Percentiles rank a stretch among this genome's conserved stretches.
Conservation (phyloP, 2,329 filamentous ascomycete species). For the Fusarium camptoceras region DNA sequence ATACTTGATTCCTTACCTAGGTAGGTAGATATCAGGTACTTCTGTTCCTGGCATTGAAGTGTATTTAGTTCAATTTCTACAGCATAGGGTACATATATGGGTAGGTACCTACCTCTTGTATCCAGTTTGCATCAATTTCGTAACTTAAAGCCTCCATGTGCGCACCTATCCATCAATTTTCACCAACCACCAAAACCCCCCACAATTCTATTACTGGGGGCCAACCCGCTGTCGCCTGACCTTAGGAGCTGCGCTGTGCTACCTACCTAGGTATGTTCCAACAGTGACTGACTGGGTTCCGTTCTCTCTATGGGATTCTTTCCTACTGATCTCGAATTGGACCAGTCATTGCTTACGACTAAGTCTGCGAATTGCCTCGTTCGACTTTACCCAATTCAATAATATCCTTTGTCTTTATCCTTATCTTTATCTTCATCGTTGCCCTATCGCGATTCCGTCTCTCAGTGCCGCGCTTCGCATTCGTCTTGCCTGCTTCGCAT, state of each 20-base stretch:
- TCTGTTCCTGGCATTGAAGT: slow-evolving; percentile 6
- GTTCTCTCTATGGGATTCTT: background rate
- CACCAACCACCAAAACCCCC: slow-evolving; percentile 7
- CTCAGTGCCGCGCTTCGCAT: slow-evolving; percentile 34
- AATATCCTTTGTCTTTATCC: background rate
- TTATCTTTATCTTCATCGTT: background rate
- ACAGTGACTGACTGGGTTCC: background rate
- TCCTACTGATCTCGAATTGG: slow-evolving; percentile 29
- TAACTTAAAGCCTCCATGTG: background rate
- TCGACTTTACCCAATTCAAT: background rate
- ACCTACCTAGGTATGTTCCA: background rate
- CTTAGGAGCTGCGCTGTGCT: slow-evolving; percentile 1
- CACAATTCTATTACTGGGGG: background rate
- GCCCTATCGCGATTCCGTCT: slow-evolving; percentile 23
- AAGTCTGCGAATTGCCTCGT: slow-evolving; percentile 46
- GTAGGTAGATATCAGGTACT: slow-evolving; percentile 16
- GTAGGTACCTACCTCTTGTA: background rate
- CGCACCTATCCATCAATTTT: background rate
- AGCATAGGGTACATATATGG: background rate
- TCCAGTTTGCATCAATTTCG: background rate
- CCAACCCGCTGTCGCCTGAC: slow-evolving; percentile 44
- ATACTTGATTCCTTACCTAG: slow-evolving; percentile 1
- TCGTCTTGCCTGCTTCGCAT: slow-evolving; percentile 48
- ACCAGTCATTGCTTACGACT: slow-evolving; percentile 41
- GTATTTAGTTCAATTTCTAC: slow-evolving; percentile 3